phyloP scores from a whole-genome alignment of 345 rosid genomes.

The Pistacia integerrima region DNA sequence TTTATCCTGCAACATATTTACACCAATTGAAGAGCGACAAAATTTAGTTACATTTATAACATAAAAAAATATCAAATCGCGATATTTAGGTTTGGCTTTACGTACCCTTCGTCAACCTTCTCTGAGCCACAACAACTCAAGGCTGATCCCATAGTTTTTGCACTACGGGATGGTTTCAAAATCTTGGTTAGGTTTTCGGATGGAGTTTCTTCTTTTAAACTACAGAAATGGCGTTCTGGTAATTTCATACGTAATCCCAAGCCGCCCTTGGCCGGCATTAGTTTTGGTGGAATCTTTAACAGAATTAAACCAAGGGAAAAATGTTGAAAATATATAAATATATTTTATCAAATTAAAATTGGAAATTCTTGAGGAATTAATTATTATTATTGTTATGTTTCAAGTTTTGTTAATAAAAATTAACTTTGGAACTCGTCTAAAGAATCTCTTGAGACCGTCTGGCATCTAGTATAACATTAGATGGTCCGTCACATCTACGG shows the following conservation, averaged over 20 bases:
- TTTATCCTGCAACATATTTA: slow-evolving; percentile 15
- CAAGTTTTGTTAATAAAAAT: too few relatives aligned
- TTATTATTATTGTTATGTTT: too few relatives aligned
- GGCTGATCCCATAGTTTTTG: slow-evolving; percentile 50
- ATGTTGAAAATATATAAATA: neutral
- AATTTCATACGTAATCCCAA: slow-evolving; percentile 14
- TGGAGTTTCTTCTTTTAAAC: slow-evolving; percentile 32
- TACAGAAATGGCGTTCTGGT: slow-evolving; percentile 12
- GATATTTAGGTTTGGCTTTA: neutral
- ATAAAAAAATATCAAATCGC: neutral
- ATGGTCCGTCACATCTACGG: neutral
- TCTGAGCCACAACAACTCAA: slow-evolving; percentile 49
- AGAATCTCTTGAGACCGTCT: too few relatives aligned
- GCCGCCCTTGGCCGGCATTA: slow-evolving; percentile 53
- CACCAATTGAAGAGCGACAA: neutral
- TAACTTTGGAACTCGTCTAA: too few relatives aligned
- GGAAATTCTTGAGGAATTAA: too few relatives aligned
- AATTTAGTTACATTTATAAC: neutral
- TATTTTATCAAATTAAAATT: too few relatives aligned
- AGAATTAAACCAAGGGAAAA: neutral
- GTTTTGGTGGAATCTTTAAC: neutral
- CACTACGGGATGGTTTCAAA: neutral
- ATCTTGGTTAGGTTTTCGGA: neutral
- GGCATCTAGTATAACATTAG: neutral
- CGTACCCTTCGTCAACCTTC: slow-evolving; percentile 54